Percentiles rank a stretch among this genome's conserved stretches.
phyloP scores from a whole-genome alignment of 2,329 filamentous ascomycete species.

The Pseudogymnoascus sp. region DNA sequence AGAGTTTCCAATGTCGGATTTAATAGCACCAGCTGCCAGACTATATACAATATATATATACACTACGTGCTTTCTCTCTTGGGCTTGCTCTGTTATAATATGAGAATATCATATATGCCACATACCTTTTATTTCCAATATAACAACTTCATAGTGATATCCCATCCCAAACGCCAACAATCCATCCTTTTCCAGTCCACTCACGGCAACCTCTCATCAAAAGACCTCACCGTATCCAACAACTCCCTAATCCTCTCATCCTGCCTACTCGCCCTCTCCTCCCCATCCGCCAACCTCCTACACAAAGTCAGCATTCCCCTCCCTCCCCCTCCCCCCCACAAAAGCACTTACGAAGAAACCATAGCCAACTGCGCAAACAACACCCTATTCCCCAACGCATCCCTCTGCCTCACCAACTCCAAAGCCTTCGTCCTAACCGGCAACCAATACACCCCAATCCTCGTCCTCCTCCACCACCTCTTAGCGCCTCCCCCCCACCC shows the following conservation, averaged over 20 bases:
- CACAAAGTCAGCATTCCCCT: neutral
- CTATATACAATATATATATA: neutral
- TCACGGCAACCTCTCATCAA: conserved; percentile 19
- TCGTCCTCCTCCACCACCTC: conserved; percentile 33
- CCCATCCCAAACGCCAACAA: neutral
- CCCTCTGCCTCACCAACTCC: conserved; percentile 39
- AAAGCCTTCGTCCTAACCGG: conserved; percentile 37
- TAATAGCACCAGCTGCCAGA: neutral
- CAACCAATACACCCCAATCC: conserved; percentile 39
- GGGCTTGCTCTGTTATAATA: neutral
- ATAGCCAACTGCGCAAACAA: conserved; percentile 43
- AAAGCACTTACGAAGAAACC: conserved; percentile 34
- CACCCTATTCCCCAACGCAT: conserved; percentile 37
- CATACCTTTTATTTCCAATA: neutral
- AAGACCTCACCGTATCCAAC: conserved; percentile 16
- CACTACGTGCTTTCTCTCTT: neutral
- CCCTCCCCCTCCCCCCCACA: neutral
- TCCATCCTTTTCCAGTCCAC: neutral
- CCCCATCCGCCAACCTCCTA: conserved; percentile 23
- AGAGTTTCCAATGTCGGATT: neutral
- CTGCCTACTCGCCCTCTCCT: conserved; percentile 16
- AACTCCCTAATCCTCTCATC: conserved; percentile 18
- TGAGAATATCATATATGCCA: neutral
- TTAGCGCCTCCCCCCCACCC: conserved; percentile 34
- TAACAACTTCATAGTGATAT: neutral